Conservation (phyloP, 192 early-diverging fungal species). For the Coemansia sp. region DNA sequence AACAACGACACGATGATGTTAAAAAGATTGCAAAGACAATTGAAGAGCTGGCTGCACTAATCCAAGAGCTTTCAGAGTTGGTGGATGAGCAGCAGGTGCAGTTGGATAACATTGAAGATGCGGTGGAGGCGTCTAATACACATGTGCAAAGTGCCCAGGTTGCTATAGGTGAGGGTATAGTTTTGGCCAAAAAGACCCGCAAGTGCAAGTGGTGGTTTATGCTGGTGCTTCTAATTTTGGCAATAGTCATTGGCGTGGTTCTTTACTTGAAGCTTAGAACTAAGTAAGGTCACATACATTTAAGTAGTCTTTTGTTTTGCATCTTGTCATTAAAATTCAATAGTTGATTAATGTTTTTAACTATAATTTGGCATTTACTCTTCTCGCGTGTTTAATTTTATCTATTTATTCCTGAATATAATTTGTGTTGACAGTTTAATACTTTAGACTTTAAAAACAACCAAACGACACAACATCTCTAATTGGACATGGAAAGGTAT, state of each 20-base stretch:
- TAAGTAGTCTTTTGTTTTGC: neutral
- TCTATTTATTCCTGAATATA: too few relatives aligned
- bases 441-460: too few relatives aligned
- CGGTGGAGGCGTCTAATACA: constrained; percentile 12
- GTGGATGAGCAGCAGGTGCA: constrained; percentile 28
- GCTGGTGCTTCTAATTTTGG: constrained; percentile 24
- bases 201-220: constrained; percentile 27
- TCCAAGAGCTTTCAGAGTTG: constrained; percentile 19
- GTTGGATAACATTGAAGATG: constrained; percentile 28
- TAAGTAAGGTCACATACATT: neutral
- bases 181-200: constrained; percentile 14
- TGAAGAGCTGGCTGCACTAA: constrained; percentile 21
- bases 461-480: too few relatives aligned
- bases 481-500: too few relatives aligned
- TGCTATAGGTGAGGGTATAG: constrained; percentile 22
- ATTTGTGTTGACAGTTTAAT: too few relatives aligned
- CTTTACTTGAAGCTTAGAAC: constrained; percentile 16
- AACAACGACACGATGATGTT: constrained; percentile 27
- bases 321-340: neutral
- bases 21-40: constrained; percentile 27
- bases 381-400: too few relatives aligned
- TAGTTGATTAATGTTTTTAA: neutral
- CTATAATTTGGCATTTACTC: too few relatives aligned
- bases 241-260: constrained; percentile 42
- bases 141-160: constrained; percentile 12